Evolutionary conservation across 306 rosid species (phyloP).

Genomic region (Quercus engelmannii): DNA sequence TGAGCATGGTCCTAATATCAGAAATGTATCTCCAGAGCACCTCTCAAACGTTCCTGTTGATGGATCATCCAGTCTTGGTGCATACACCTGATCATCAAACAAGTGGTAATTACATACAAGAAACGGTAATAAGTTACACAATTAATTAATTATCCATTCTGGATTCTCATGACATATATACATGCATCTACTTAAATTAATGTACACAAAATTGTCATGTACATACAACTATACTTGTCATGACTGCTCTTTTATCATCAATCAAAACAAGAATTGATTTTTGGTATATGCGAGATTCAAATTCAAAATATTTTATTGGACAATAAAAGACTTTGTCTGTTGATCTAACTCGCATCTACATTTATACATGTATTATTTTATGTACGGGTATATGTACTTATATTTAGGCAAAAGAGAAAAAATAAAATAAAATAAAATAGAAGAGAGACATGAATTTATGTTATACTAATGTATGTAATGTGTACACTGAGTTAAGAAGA

Average conservation of each 20-base stretch:
- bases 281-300: too few relatives aligned
- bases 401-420: too few relatives aligned
- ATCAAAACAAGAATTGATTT: too few relatives aligned
- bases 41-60: constrained; percentile 60
- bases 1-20: constrained; percentile 70
- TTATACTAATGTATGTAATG: not conserved
- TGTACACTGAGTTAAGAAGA: not conserved
- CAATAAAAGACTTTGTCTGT: too few relatives aligned
- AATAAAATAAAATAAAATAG: too few relatives aligned
- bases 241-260: too few relatives aligned
- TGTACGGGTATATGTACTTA: too few relatives aligned
- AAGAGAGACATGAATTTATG: not conserved
- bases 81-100: constrained; percentile 54
- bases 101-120: not conserved
- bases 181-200: not conserved
- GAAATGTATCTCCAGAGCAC: constrained; percentile 78
- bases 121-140: not conserved
- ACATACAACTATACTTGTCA: too few relatives aligned
- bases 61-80: constrained; percentile 66
- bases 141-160: not conserved
- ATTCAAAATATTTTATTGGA: too few relatives aligned
- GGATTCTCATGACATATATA: not conserved
- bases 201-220: too few relatives aligned
- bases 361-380: too few relatives aligned
- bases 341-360: too few relatives aligned